These are phyloP conservation scores for Volvox reticuliferus DNA, from an alignment of 139 green algal genomes.

Conservation along the genomic window DNA sequence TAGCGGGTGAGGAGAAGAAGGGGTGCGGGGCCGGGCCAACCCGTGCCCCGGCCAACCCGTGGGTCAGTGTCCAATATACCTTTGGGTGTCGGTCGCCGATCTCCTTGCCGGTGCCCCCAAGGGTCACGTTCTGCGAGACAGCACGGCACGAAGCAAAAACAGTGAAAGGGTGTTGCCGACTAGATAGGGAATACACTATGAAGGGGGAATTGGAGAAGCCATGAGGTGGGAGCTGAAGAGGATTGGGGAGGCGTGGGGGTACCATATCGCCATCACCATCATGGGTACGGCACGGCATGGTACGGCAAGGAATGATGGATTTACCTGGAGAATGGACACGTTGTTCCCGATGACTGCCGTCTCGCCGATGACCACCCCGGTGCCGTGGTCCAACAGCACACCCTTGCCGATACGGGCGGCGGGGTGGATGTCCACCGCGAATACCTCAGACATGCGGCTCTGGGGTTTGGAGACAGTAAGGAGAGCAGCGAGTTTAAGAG, in stretches of 20 bases:
- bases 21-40: no score
- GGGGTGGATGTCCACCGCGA: constrained; percentile 97
- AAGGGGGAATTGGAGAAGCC: no score
- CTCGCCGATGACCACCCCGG: constrained; percentile 94
- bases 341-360: constrained; percentile 92
- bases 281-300: no score
- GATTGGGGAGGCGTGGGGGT: no score
- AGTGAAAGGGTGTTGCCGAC: no score
- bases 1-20: no score
- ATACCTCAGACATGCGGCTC: constrained; percentile 72
- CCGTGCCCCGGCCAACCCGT: no score
- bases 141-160: no score
- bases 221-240: no score
- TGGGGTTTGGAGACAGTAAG: background rate
- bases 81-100: constrained; percentile 96
- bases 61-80: constrained; percentile 52
- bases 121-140: constrained; percentile 85
- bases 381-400: constrained; percentile 97
- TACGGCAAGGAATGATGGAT: no score
- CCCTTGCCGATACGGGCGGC: constrained; percentile 93
- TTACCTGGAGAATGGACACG: constrained; percentile 87
- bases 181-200: no score
- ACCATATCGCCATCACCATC: no score
- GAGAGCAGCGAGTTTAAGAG: background rate
- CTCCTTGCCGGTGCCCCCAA: constrained; percentile 97